A percentile compares a stretch with the other conserved stretches of the same genome.
phyloP scores from a whole-genome alignment of 2,329 filamentous ascomycete genomes.

The Colletotrichum tropicale region DNA sequence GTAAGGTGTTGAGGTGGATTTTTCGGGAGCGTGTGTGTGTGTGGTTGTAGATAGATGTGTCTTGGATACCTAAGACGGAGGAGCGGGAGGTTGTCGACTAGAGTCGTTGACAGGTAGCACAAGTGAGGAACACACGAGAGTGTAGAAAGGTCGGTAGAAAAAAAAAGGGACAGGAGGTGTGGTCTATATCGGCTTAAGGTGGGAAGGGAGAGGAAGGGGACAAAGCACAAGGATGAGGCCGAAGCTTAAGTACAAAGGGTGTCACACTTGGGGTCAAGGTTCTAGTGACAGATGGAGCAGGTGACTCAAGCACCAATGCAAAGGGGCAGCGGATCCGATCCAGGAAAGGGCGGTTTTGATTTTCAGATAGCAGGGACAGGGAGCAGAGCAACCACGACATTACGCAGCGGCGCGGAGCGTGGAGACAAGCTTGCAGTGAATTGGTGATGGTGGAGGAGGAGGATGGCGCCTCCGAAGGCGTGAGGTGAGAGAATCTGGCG shows the following conservation, averaged over 20 bases:
- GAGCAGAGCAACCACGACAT: neutral
- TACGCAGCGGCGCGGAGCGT: neutral
- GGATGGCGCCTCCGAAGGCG: neutral
- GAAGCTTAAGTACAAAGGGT: slow-evolving; percentile 19
- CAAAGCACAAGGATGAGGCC: slow-evolving; percentile 14
- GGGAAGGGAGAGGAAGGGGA: neutral
- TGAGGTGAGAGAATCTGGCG: neutral
- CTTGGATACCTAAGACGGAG: neutral
- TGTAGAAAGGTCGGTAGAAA: neutral
- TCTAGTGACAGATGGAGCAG: slow-evolving; percentile 21
- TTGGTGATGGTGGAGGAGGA: neutral
- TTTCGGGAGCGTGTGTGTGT: neutral
- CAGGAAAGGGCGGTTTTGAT: neutral
- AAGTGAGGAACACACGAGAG: neutral
- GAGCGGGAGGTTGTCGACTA: neutral
- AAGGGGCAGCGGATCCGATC: slow-evolving; percentile 17
- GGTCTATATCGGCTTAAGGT: slow-evolving; percentile 9
- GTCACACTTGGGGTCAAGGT: slow-evolving; percentile 8
- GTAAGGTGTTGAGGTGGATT: neutral
- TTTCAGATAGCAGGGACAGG: slow-evolving; percentile 20
- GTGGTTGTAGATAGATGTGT: neutral
- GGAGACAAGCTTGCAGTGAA: neutral
- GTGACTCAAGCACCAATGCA: slow-evolving; percentile 22
- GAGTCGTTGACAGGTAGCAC: neutral
- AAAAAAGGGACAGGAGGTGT: neutral